These are phyloP conservation scores for Musa schizocarpa DNA, from an alignment of 176 grass and related monocot species.

Conservation along the genomic window DNA sequence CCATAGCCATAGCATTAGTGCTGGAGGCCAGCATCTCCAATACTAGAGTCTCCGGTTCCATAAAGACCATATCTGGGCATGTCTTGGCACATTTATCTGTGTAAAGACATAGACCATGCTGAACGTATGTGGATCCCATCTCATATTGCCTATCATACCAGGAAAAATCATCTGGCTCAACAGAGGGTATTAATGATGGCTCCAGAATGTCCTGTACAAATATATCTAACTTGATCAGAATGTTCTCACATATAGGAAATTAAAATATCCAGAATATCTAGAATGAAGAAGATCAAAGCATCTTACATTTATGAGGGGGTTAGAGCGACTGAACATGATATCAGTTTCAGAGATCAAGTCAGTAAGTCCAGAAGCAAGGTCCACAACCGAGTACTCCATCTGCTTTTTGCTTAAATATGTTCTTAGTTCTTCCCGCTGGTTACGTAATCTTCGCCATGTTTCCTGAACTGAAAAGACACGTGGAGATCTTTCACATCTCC, in stretches of 20 bases:
- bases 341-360: conserved; percentile 78
- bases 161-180: conserved; percentile 47
- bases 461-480: conserved; percentile 43
- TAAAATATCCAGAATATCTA: background rate
- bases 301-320: conserved; percentile 49
- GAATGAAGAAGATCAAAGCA: background rate
- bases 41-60: conserved; percentile 35
- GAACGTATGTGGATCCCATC: conserved; percentile 77
- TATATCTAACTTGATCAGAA: conserved; percentile 23
- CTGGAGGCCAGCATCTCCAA: conserved; percentile 54
- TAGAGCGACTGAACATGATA: conserved; percentile 51
- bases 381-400: conserved; percentile 35
- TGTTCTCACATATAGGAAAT: background rate
- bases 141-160: conserved; percentile 54
- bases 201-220: conserved; percentile 65
- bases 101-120: conserved; percentile 66
- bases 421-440: conserved; percentile 35
- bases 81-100: conserved; percentile 25
- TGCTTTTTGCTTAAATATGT: conserved; percentile 33
- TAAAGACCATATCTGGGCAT: conserved; percentile 7
- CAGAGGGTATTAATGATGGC: conserved; percentile 34
- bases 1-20: conserved; percentile 39
- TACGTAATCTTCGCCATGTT: conserved; percentile 70
- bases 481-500: conserved; percentile 30
- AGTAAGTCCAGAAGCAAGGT: conserved; percentile 41